Conservation (phyloP, 2,329 filamentous ascomycete species). For the Fusarium albosuccineum region DNA sequence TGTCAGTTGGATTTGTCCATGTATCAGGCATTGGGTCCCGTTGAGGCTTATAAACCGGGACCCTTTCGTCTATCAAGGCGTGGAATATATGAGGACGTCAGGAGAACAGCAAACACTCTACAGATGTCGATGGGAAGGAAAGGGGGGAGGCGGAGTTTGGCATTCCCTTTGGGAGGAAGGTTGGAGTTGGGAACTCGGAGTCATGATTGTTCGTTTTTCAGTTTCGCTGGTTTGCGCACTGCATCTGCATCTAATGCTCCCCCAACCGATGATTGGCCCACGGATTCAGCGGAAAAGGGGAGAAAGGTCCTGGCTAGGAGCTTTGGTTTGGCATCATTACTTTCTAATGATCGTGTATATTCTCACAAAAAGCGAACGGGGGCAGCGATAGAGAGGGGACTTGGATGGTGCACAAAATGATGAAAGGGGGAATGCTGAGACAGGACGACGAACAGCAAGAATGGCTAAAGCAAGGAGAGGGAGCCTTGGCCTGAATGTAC, state of each 20-base stretch:
- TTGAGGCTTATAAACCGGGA: not conserved
- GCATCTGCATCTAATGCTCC: slow-evolving; percentile 49
- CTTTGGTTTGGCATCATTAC: slow-evolving; percentile 49
- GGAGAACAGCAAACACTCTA: slow-evolving; percentile 12
- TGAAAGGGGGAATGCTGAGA: slow-evolving; percentile 28
- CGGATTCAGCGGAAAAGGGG: slow-evolving; percentile 45
- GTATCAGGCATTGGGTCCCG: slow-evolving; percentile 3
- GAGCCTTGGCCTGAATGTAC: slow-evolving; percentile 26
- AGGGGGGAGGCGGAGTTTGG: slow-evolving; percentile 44
- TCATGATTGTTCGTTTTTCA: slow-evolving; percentile 51
- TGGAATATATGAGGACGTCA: slow-evolving; percentile 10
- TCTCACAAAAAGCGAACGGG: slow-evolving; percentile 46
- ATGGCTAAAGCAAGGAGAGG: slow-evolving; percentile 23
- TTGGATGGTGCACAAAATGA: slow-evolving; percentile 37
- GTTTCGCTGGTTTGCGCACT: slow-evolving; percentile 49
- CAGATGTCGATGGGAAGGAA: slow-evolving; percentile 17
- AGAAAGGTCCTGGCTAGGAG: slow-evolving; percentile 45
- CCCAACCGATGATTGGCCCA: slow-evolving; percentile 44
- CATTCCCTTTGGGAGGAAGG: slow-evolving; percentile 47
- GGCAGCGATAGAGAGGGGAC: slow-evolving; percentile 40
- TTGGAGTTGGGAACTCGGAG: slow-evolving; percentile 50
- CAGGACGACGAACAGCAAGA: slow-evolving; percentile 33
- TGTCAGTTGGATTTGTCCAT: slow-evolving; percentile 11
- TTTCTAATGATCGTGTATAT: slow-evolving; percentile 49
- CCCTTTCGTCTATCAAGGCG: slow-evolving; percentile 12